These are phyloP conservation scores for Lactifluus rugatus DNA, from an alignment of 768 basidiomycete genomes.

Conservation along the genomic window DNA sequence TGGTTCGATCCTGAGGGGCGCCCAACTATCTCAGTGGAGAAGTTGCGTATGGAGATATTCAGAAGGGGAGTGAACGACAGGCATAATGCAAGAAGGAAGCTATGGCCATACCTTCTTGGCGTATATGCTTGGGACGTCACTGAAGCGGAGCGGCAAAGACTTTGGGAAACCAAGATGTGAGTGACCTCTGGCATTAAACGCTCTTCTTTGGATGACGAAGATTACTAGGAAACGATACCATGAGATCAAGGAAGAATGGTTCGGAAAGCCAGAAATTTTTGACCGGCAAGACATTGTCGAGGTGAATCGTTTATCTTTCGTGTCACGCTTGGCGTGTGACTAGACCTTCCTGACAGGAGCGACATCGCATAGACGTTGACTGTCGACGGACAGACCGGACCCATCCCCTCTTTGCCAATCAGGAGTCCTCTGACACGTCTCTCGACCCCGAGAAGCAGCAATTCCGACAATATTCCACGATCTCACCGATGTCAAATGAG, in stretches of 20 bases:
- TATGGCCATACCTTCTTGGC: conserved; percentile 89
- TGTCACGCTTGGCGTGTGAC: neutral
- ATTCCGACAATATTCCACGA: conserved; percentile 53
- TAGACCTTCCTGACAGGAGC: conserved; percentile 42
- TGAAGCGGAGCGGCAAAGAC: conserved; percentile 44
- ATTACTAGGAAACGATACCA: conserved; percentile 54
- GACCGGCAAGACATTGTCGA: conserved; percentile 74
- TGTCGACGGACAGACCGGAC: conserved; percentile 91
- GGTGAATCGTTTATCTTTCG: conserved; percentile 37
- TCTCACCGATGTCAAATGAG: conserved; percentile 61
- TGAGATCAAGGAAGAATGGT: conserved; percentile 71
- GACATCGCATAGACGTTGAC: conserved; percentile 94
- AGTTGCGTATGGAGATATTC: conserved; percentile 72
- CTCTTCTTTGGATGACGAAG: neutral
- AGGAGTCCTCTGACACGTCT: conserved; percentile 31
- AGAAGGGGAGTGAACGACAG: conserved; percentile 54
- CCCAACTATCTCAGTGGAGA: conserved; percentile 54
- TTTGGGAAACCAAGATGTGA: conserved; percentile 59
- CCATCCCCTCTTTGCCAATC: conserved; percentile 73
- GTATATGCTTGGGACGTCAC: conserved; percentile 76
- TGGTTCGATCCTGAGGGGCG: conserved; percentile 73
- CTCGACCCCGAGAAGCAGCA: conserved; percentile 51
- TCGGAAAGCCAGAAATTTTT: conserved; percentile 70
- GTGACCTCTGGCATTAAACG: conserved; percentile 11
- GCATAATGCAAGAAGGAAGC: conserved; percentile 50